Evolutionary conservation across 2,329 filamentous ascomycete species (phyloP), one percentile per base, ranked within the genome.

Genomic region (Cercospora berteroae): DNA sequence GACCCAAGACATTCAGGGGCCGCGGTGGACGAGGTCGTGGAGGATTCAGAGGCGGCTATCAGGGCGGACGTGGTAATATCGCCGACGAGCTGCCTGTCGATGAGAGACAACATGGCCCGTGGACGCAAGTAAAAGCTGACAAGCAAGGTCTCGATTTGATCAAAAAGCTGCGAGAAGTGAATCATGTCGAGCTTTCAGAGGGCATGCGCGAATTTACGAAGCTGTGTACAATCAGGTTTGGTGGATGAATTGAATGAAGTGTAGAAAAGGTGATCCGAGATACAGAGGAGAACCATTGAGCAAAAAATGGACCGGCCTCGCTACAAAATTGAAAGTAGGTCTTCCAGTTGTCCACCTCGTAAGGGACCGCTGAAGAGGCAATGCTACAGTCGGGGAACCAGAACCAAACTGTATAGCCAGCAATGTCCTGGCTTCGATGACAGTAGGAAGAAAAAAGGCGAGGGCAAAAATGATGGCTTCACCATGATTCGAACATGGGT

Each of bases 151-250:
- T 74, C 55, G 69, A 71, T 20, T 60, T 74, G 36, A 67, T 79
- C 8, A 72, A 69, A 52, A 74, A 69, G 52, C 73, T 77, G 73
- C 72, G 76, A 52, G 65, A 75, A 6, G 71, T 69, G 18, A 72
- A 73, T 5, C 76, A 74, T 1, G 74, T 75, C 16, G 74, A 75
- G 55, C 75, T 77, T 64, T 75, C 78, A 29, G 79, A 81, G 36
- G 81, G 77, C 1, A 75, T 83, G 73, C 72, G 69, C 5, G 80
- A 82, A 57, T 83, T 83, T 71, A 77, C 79, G 18, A 77, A 81
- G 65, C 66, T 84, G 63, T 77, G 83, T 63, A 78, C 76, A 56
- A 73, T 83, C 69, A 80, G 79, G 36, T 77, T 83, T 67, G 75
- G 73, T 1, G 58, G 70, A 23, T 67, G 33, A 63, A 25, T 33